A percentile compares a stretch with the other conserved stretches of the same genome.
Evolutionary conservation across 2,329 filamentous ascomycete species (phyloP).

Genomic region (Calonectria pseudoturangicola): DNA sequence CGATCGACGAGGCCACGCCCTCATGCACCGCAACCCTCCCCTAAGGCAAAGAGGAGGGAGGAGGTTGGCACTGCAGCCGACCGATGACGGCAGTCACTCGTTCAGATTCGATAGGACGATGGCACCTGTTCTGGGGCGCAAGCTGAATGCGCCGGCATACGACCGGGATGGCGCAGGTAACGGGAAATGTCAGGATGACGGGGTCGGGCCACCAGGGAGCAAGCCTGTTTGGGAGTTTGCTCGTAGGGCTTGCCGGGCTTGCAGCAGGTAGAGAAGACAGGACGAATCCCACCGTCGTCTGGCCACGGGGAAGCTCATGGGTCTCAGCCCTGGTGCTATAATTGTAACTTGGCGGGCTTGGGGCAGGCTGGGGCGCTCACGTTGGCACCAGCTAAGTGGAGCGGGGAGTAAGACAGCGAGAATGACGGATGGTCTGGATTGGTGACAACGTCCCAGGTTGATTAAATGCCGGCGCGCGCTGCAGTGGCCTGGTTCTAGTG

Average conservation of each 20-base stretch:
- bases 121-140: slow-evolving; percentile 19
- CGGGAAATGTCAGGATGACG: slow-evolving; percentile 36
- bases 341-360: slow-evolving; percentile 47
- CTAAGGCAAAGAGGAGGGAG: not conserved
- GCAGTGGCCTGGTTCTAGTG: not conserved
- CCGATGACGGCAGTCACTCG: slow-evolving; percentile 14
- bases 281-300: slow-evolving; percentile 37
- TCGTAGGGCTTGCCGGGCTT: slow-evolving; percentile 37
- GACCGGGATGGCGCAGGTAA: slow-evolving; percentile 21
- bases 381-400: slow-evolving; percentile 15
- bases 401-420: slow-evolving; percentile 14
- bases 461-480: slow-evolving; percentile 20
- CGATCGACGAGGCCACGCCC: slow-evolving; percentile 13
- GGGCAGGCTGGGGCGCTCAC: slow-evolving; percentile 23
- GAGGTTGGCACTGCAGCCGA: slow-evolving; percentile 27
- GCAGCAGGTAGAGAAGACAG: slow-evolving; percentile 39
- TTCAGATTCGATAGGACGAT: slow-evolving; percentile 1
- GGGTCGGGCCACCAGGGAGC: slow-evolving; percentile 22
- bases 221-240: slow-evolving; percentile 24
- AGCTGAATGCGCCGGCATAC: slow-evolving; percentile 5
- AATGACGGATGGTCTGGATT: slow-evolving; percentile 1
- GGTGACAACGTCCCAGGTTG: not conserved
- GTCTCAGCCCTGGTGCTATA: slow-evolving; percentile 50
- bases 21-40: slow-evolving; percentile 16
- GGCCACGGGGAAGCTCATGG: slow-evolving; percentile 22